Evolutionary conservation across 768 basidiomycete genomes (phyloP).

Genomic region (Mycena kentingensis): DNA sequence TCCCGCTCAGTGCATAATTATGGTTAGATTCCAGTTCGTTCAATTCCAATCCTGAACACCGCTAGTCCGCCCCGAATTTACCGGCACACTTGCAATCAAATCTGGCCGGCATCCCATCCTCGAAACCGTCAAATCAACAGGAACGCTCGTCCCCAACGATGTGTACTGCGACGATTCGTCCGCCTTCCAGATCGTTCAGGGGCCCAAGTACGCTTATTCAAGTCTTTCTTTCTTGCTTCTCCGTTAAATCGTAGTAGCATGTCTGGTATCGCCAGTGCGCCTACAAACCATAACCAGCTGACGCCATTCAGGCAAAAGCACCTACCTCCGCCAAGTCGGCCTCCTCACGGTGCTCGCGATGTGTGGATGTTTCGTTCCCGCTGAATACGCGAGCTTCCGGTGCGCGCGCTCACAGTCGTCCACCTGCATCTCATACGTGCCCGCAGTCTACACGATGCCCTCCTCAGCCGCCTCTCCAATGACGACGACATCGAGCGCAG

Average conservation of each 20-base stretch:
- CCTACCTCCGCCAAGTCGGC: slow-evolving; percentile 86
- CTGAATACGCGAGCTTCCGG: slow-evolving; percentile 91
- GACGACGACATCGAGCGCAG: slow-evolving; percentile 91
- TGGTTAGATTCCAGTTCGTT: slow-evolving; percentile 28
- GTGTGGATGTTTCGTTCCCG: slow-evolving; percentile 90
- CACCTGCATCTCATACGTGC: not conserved
- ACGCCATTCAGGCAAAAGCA: slow-evolving; percentile 73
- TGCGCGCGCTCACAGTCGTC: slow-evolving; percentile 26
- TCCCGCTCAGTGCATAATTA: slow-evolving; percentile 47
- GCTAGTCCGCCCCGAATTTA: slow-evolving; percentile 88
- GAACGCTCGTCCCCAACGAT: slow-evolving; percentile 83
- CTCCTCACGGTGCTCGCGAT: slow-evolving; percentile 84
- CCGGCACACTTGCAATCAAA: slow-evolving; percentile 87
- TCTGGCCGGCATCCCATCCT: slow-evolving; percentile 87
- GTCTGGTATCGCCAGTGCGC: slow-evolving; percentile 46
- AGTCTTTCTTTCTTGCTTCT: not conserved
- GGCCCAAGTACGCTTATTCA: slow-evolving; percentile 68
- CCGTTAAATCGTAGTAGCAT: slow-evolving; percentile 42
- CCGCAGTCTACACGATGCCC: slow-evolving; percentile 72
- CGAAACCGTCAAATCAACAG: slow-evolving; percentile 68
- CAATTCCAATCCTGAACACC: not conserved
- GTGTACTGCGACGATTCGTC: slow-evolving; percentile 84
- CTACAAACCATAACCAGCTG: not conserved
- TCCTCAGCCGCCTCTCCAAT: slow-evolving; percentile 88
- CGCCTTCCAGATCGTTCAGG: slow-evolving; percentile 89